Evolutionary conservation across 2,329 filamentous ascomycete genomes (phyloP), one percentile per base, ranked within the genome.

Genomic region (Helotiales sp.): DNA sequence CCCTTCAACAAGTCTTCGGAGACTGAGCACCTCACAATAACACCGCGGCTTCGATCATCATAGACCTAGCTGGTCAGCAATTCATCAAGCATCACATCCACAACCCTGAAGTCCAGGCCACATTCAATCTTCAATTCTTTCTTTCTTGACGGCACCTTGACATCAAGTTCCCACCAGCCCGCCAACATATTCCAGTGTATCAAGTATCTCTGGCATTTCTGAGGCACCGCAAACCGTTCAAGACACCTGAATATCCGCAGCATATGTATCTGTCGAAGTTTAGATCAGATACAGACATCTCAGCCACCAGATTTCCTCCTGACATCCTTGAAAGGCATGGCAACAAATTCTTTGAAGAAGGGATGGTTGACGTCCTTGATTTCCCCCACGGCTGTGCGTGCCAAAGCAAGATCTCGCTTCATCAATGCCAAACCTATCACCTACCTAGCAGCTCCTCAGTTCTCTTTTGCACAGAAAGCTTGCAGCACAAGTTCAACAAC

Each of bases 321-420:
- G 24, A 30, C 49, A 52, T 28, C 15, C 7, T 20, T 43, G 5
- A 10, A 60, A 26, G 37, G 24, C 10, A 60, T 60, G 40, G 57
- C 37, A n/a, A 15, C 57, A n/a, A 43, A 7, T 45, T 17, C 17
- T 17, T 11, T 10, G 8, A 28, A 43, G 10, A 43, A 60, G 45
- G 32, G 59, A 50, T 61, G 61, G 47, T 34, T 54, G 15, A 40
- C 47, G n/a, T 55, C 47, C 17, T 20, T 63, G 32, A 6, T 55
- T 22, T 24, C 30, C 30, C 15, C 40, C 3, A 30, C 26, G 11
- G 17, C 49, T 30, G 15, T 26, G 30, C 40, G 5, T 43, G 15
- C 32, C 17, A 30, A 7, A n/a, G 15, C 11, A n/a, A 40, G 20
- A 40, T 28, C 10, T 6, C 47, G 24, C 26, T 26, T 11, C 34